Conservation (phyloP, 192 early-diverging fungal species). For the Powellomyces hirtus region DNA sequence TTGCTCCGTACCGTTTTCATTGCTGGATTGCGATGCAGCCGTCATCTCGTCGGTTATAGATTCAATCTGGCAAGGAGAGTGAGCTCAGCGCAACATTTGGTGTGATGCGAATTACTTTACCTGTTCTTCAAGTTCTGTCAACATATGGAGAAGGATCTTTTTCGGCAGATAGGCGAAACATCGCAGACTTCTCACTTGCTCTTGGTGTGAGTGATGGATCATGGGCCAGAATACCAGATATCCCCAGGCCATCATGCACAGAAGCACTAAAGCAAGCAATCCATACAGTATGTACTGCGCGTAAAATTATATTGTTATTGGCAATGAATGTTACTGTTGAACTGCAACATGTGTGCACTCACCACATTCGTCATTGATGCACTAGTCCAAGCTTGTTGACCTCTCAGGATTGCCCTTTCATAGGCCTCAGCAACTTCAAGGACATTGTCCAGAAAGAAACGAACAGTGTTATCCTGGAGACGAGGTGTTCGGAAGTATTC, state of each 20-base stretch:
- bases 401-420: not conserved
- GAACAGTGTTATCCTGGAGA: constrained; percentile 8
- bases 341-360: not conserved
- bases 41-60: constrained; percentile 20
- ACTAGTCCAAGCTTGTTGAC: not conserved
- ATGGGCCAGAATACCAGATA: constrained; percentile 22
- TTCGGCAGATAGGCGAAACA: constrained; percentile 21
- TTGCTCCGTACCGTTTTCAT: not conserved
- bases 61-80: constrained; percentile 13
- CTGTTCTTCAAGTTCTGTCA: constrained; percentile 30
- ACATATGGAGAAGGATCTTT: constrained; percentile 20
- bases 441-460: constrained; percentile 27
- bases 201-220: constrained; percentile 11
- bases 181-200: constrained; percentile 24
- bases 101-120: not conserved
- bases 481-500: no score
- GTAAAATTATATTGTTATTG: not conserved
- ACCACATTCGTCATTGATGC: constrained; percentile 17
- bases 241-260: constrained; percentile 13
- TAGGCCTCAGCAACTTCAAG: not conserved
- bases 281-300: constrained; percentile 18
- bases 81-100: not conserved
- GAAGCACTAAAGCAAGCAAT: constrained; percentile 2
- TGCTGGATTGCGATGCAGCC: not conserved
- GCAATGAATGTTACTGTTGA: not conserved